Evolutionary conservation across 75 land plant genomes (phyloP).

Genomic region (Pseudotsuga menziesii): DNA sequence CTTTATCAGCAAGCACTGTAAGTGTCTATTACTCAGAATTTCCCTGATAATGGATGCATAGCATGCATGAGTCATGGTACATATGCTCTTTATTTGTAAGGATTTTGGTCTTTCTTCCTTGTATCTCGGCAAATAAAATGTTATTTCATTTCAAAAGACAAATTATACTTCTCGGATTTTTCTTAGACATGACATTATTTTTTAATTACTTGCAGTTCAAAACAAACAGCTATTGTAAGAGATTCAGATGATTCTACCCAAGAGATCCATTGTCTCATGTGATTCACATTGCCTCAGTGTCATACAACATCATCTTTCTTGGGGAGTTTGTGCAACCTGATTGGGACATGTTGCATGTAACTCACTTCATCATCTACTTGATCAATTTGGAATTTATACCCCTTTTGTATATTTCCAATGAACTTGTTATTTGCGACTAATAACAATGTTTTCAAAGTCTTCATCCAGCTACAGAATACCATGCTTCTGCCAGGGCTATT

Average conservation of each 20-base stretch:
- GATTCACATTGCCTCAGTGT: conserved; percentile 84
- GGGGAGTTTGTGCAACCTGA: conserved; percentile 97
- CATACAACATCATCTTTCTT: conserved; percentile 84
- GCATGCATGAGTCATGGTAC: conserved; percentile 97
- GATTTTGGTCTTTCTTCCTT: background rate
- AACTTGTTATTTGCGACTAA: background rate
- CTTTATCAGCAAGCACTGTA: conserved; percentile 71
- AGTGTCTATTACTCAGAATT: conserved; percentile 66
- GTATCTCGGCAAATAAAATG: background rate
- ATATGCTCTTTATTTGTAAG: conserved; percentile 75
- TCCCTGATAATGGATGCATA: conserved; percentile 85
- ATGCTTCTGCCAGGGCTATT: conserved; percentile 89
- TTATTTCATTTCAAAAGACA: background rate
- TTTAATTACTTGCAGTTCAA: conserved; percentile 48
- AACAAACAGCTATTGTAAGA: conserved; percentile 84
- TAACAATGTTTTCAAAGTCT: conserved; percentile 39
- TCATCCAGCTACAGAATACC: conserved; percentile 94
- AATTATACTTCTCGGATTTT: background rate
- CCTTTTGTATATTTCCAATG: background rate
- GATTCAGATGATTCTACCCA: conserved; percentile 97
- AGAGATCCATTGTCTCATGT: conserved; percentile 87
- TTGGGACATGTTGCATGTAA: conserved; percentile 91
- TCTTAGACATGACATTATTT: background rate
- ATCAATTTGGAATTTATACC: background rate
- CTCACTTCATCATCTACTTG: background rate